Evolutionary conservation across 371 early-diverging fungal genomes (phyloP).

Genomic region (Lichtheimia ramosa): DNA sequence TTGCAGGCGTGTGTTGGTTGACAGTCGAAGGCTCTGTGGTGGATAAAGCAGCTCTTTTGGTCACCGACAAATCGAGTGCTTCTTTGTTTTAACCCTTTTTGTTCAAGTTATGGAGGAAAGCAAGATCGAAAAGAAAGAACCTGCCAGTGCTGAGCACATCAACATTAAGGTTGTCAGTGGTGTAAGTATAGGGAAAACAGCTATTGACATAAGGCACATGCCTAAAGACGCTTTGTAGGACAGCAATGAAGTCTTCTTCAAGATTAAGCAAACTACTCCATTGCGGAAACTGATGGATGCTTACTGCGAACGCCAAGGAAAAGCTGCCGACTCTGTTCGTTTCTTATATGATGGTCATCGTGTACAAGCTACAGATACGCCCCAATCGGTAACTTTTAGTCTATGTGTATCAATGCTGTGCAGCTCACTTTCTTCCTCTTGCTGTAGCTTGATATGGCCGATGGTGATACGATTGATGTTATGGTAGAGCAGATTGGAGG

Average conservation of each 20-base stretch:
- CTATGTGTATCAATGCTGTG: not conserved
- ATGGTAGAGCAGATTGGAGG: constrained; percentile 94
- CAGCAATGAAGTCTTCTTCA: constrained; percentile 84
- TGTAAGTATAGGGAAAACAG: constrained; percentile 50
- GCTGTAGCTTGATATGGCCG: constrained; percentile 88
- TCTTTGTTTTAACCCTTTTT: too few relatives aligned
- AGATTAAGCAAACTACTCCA: constrained; percentile 89
- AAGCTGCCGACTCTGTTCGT: constrained; percentile 73
- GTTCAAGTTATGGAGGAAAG: not conserved
- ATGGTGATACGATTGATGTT: constrained; percentile 92
- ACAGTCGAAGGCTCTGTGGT: too few relatives aligned
- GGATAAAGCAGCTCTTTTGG: too few relatives aligned
- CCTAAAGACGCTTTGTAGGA: constrained; percentile 47
- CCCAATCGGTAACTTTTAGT: constrained; percentile 64
- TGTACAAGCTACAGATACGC: constrained; percentile 74
- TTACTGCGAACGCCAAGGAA: constrained; percentile 81
- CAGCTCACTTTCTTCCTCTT: constrained; percentile 2
- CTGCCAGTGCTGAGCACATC: constrained; percentile 70
- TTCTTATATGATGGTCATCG: constrained; percentile 90
- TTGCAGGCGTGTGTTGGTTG: not conserved
- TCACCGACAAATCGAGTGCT: too few relatives aligned
- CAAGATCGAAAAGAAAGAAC: constrained; percentile 56
- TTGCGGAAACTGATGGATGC: constrained; percentile 92
- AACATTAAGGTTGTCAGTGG: constrained; percentile 86
- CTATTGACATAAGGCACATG: constrained; percentile 9